A percentile compares a stretch with the other conserved stretches of the same genome.
Evolutionary conservation across 163 green algal genomes (phyloP).

Genomic region (Scenedesmus sp.): DNA sequence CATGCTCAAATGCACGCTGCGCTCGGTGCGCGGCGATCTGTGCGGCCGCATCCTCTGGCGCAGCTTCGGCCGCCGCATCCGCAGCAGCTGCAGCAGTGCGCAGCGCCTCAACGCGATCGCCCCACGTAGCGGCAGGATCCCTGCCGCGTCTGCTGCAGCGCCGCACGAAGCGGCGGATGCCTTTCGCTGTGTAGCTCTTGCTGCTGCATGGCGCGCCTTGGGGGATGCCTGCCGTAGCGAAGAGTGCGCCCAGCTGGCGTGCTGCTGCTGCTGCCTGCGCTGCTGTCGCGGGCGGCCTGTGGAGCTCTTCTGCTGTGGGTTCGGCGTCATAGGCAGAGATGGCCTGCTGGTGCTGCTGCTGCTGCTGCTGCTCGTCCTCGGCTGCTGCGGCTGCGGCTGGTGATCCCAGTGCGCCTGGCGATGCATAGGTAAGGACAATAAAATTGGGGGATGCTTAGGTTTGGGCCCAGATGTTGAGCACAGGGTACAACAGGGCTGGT

Average conservation of each 20-base stretch:
- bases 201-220: neutral
- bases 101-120: neutral
- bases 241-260: neutral
- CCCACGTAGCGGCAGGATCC: neutral
- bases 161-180: neutral
- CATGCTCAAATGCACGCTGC: neutral
- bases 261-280: neutral
- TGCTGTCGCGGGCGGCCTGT: neutral
- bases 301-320: neutral
- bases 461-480: too few species aligned
- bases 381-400: neutral
- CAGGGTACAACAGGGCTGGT: too few species aligned
- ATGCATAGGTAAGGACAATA: too few species aligned
- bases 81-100: neutral
- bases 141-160: neutral
- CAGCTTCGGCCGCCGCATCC: neutral
- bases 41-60: neutral
- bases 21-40: neutral
- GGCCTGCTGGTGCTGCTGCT: neutral
- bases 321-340: neutral
- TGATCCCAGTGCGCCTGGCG: neutral
- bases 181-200: slow-evolving; percentile 1
- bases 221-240: neutral
- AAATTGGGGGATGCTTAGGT: too few species aligned
- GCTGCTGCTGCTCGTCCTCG: neutral